These are phyloP conservation scores for Pseudogymnoascus sp. DNA, from an alignment of 2,329 filamentous ascomycete species.

Conservation along the genomic window DNA sequence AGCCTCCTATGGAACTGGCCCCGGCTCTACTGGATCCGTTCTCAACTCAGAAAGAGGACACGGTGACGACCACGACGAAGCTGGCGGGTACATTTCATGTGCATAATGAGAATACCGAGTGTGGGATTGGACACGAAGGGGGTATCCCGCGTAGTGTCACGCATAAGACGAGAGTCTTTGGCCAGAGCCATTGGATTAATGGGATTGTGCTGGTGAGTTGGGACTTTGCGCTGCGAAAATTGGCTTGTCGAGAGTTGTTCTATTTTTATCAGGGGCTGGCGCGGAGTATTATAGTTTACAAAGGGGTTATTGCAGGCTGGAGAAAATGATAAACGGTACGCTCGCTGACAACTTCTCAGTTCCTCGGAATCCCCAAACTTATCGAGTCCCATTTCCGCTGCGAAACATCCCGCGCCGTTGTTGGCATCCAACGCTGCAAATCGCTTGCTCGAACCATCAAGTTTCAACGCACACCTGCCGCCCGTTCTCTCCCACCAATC, in stretches of 20 bases:
- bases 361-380: slow-evolving; percentile 37
- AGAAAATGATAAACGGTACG: not conserved
- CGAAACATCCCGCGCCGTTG: slow-evolving; percentile 31
- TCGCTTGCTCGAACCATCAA: slow-evolving; percentile 46
- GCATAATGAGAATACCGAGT: slow-evolving; percentile 31
- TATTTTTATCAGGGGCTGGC: not conserved
- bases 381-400: slow-evolving; percentile 36
- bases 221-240: not conserved
- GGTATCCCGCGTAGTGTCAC: slow-evolving; percentile 37
- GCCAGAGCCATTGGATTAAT: slow-evolving; percentile 52
- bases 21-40: not conserved
- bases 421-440: slow-evolving; percentile 45
- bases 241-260: slow-evolving; percentile 21
- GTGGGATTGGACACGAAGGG: slow-evolving; percentile 24
- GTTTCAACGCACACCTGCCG: slow-evolving; percentile 37
- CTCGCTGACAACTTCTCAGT: slow-evolving; percentile 26
- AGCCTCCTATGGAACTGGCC: not conserved
- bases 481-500: slow-evolving; percentile 36
- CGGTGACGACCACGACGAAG: slow-evolving; percentile 33
- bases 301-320: not conserved
- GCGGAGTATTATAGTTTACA: not conserved
- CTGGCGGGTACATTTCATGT: slow-evolving; percentile 39
- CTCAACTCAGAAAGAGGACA: slow-evolving; percentile 24
- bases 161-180: slow-evolving; percentile 51
- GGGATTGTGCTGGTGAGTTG: slow-evolving; percentile 38